Conservation (phyloP, 352 stramenopile genomes). For the Lagenidium giganteum region DNA sequence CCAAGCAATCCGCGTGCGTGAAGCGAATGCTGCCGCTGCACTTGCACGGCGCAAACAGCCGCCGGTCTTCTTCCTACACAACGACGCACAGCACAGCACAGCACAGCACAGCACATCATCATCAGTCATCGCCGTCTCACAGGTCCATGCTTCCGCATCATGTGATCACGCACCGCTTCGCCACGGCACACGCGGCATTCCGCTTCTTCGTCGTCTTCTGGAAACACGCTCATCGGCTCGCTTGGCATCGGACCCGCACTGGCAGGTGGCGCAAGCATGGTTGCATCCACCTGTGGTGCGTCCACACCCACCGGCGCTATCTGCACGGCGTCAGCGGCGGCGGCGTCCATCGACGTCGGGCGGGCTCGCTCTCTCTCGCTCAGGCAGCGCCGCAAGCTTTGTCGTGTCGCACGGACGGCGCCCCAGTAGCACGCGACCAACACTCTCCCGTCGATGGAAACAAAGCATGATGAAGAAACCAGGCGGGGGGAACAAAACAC, state of each 20-base stretch:
- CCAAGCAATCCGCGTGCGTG: slow-evolving; percentile 93
- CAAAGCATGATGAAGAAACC: too few relatives aligned
- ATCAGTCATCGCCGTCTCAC: too few relatives aligned
- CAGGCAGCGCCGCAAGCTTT: too few relatives aligned
- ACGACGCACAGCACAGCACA: neutral
- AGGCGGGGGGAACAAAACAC: too few relatives aligned
- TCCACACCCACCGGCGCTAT: neutral
- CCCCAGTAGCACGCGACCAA: too few relatives aligned
- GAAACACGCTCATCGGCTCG: neutral
- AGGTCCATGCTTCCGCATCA: neutral
- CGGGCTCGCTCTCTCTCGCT: too few relatives aligned
- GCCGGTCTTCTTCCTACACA: slow-evolving; percentile 53
- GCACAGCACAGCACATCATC: neutral
- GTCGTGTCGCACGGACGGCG: too few relatives aligned
- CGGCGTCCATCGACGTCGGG: neutral
- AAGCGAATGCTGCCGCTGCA: slow-evolving; percentile 94
- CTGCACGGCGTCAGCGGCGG: too few relatives aligned
- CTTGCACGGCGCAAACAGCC: slow-evolving; percentile 87
- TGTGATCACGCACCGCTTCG: slow-evolving; percentile 59
- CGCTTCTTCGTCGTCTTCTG: slow-evolving; percentile 69
- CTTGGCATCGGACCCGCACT: too few relatives aligned
- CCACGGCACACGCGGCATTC: slow-evolving; percentile 94
- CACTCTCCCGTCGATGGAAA: too few relatives aligned
- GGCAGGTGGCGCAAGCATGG: too few relatives aligned
- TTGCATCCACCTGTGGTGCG: too few relatives aligned